A percentile compares a stretch with the other conserved stretches of the same genome.
phyloP scores from a whole-genome alignment of 805 yeast species.

The Millerago galiae region DNA sequence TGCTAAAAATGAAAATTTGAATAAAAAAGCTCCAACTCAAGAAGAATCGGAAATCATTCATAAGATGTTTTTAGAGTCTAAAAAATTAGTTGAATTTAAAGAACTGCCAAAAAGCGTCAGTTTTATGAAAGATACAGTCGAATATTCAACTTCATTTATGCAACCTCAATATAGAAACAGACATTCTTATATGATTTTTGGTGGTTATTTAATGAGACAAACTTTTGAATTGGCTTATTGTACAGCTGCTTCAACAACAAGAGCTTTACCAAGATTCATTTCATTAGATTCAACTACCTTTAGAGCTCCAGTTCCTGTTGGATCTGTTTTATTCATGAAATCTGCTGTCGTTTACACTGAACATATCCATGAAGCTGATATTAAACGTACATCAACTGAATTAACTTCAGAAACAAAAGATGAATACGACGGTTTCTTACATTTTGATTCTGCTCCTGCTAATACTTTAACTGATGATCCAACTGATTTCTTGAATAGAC shows the following conservation, averaged over 20 bases:
- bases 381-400: conserved; percentile 5
- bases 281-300: conserved; percentile 88
- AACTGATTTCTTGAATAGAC: conserved; percentile 56
- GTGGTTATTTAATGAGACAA: conserved; percentile 89
- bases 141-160: conserved; percentile 79
- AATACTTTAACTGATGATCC: conserved; percentile 43
- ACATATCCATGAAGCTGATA: conserved; percentile 45
- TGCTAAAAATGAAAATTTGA: conserved; percentile 56
- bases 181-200: conserved; percentile 91
- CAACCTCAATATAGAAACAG: conserved; percentile 96
- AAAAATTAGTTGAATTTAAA: conserved; percentile 27
- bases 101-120: conserved; percentile 44
- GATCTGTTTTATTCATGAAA: conserved; percentile 76
- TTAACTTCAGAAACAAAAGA: conserved; percentile 7
- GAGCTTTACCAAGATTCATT: conserved; percentile 80
- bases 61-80: conserved; percentile 59
- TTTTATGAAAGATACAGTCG: conserved; percentile 65
- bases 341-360: conserved; percentile 86
- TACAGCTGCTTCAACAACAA: conserved; percentile 83
- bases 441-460: conserved; percentile 54
- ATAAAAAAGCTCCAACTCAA: conserved; percentile 65
- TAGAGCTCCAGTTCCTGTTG: conserved; percentile 94
- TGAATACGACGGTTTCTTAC: conserved; percentile 25
- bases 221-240: conserved; percentile 92
- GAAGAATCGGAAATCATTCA: conserved; percentile 73